Evolutionary conservation across 495 filamentous ascomycete species (phyloP), one percentile per base, ranked within the genome.

Genomic region (Entonaema liquescens): DNA sequence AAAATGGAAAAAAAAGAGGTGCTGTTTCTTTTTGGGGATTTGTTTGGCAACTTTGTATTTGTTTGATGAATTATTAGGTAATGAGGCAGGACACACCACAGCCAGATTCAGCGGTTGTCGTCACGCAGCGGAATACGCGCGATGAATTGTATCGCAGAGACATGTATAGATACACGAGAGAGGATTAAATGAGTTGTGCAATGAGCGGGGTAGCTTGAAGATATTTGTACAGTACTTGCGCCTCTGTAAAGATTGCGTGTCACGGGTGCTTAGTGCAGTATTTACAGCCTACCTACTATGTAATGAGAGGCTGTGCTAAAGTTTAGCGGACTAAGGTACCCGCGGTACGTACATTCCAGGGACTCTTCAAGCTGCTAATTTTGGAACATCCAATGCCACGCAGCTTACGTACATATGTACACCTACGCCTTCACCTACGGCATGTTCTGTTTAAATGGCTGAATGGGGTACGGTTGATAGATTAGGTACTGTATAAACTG

Each of bases 61-160:
- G 63, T 67, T 64, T 59, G 55, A 64, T 59, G 55, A 64, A 55
- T 59, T 66, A 66, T 72, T 72, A 72, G 55, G 64, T 72, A 72
- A 64, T 68, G 64, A 68, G 69, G 64, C 69, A 72, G 69, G 59
- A 68, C 69, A 72, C 44, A 63, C 52, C 44, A 63, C 52, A 52
- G 44, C 53, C 59, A 44, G 3, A 36, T 53, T 56, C 57, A 68
- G 57, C 58, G 6, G 29, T 40, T 64, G 68, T 65, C 61, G 62
- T 65, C 62, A 70, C 57, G 40, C 62, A 49, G 36, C 31, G 17
- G 35, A 59, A 29, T 52, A 58, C 26, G 33, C 33, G 53, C 19
- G 42, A 33, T 57, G 38, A 26, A 53, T 33, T 62, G 62, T 50
- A 52, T n/a, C 38, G 44, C 42, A 54, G 23, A n/a, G 23, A 4